Evolutionary conservation across 2,329 filamentous ascomycete genomes (phyloP).

Genomic region (Fusarium torreyae): DNA sequence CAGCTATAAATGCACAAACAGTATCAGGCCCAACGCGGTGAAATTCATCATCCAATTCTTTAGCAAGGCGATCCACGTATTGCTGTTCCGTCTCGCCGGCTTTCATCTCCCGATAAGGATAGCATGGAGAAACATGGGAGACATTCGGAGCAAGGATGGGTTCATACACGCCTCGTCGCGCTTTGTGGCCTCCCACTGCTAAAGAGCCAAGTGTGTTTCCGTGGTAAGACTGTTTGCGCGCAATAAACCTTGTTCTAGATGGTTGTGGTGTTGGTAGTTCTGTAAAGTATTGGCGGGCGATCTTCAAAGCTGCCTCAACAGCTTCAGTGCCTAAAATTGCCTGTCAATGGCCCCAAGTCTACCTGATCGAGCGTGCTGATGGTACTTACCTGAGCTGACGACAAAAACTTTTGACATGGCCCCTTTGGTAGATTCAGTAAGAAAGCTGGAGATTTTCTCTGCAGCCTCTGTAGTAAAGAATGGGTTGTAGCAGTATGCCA

Average conservation of each 20-base stretch:
- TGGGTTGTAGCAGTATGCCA: constrained; percentile 38
- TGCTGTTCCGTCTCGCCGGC: constrained; percentile 47
- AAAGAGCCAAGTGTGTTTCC: constrained; percentile 40
- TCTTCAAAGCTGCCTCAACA: constrained; percentile 42
- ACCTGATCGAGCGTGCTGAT: too few species aligned
- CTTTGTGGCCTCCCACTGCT: constrained; percentile 26
- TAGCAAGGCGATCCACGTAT: constrained; percentile 32
- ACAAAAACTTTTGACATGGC: constrained; percentile 37
- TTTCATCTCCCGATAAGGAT: constrained; percentile 46
- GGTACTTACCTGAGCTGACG: constrained; percentile 27
- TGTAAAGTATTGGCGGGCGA: constrained; percentile 42
- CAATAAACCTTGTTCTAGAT: constrained; percentile 35
- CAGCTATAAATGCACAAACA: constrained; percentile 43
- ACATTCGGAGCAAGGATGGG: constrained; percentile 46
- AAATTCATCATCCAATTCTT: constrained; percentile 41
- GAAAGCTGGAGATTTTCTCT: constrained; percentile 24
- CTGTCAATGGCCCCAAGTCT: neutral
- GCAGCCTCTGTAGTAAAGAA: constrained; percentile 37
- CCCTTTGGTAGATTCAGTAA: constrained; percentile 28
- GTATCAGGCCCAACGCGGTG: constrained; percentile 30
- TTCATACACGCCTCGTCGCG: constrained; percentile 48
- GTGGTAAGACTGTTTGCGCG: constrained; percentile 38
- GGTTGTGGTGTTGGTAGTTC: constrained; percentile 34
- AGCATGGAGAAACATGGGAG: constrained; percentile 50
- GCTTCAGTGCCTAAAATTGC: constrained; percentile 38